Conservation (phyloP, 495 filamentous ascomycete genomes). For the Glarea lozoyensis region DNA sequence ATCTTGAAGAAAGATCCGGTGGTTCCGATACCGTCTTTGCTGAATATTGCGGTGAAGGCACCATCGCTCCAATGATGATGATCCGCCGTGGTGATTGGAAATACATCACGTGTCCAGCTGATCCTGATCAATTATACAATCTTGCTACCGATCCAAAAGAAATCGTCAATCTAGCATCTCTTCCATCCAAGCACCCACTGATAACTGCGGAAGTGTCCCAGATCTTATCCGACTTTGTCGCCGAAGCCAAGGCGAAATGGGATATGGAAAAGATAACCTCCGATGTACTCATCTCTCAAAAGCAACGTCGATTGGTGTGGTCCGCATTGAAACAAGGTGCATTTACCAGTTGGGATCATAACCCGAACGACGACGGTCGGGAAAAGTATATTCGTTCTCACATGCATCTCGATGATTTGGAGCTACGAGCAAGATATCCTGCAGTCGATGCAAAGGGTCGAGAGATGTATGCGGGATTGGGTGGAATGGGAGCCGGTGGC, state of each 20-base stretch:
- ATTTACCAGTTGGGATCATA: slow-evolving; percentile 68
- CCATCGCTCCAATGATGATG: slow-evolving; percentile 82
- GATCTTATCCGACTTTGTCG: slow-evolving; percentile 49
- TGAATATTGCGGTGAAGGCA: slow-evolving; percentile 86
- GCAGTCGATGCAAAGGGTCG: slow-evolving; percentile 51
- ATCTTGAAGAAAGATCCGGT: slow-evolving; percentile 39
- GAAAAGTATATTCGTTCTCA: slow-evolving; percentile 65
- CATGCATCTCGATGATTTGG: slow-evolving; percentile 59
- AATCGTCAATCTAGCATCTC: slow-evolving; percentile 54
- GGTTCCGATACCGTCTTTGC: slow-evolving; percentile 70
- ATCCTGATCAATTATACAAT: slow-evolving; percentile 74
- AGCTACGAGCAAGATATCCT: slow-evolving; percentile 55
- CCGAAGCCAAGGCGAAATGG: slow-evolving; percentile 61
- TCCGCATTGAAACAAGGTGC: slow-evolving; percentile 60
- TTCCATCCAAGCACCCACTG: slow-evolving; percentile 17
- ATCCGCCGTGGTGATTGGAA: slow-evolving; percentile 78
- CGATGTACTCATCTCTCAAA: slow-evolving; percentile 62
- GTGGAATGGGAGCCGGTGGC: slow-evolving; percentile 13
- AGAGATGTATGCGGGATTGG: slow-evolving; percentile 21
- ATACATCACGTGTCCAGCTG: slow-evolving; percentile 70
- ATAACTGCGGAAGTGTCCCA: slow-evolving; percentile 10
- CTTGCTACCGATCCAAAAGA: slow-evolving; percentile 65
- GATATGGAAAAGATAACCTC: slow-evolving; percentile 61
- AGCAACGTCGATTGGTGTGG: slow-evolving; percentile 64
- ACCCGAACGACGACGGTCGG: slow-evolving; percentile 61